Base-by-base conservation (phyloP, 176 grass and related monocot genomes). In the Raddia distichophylla region DNA sequence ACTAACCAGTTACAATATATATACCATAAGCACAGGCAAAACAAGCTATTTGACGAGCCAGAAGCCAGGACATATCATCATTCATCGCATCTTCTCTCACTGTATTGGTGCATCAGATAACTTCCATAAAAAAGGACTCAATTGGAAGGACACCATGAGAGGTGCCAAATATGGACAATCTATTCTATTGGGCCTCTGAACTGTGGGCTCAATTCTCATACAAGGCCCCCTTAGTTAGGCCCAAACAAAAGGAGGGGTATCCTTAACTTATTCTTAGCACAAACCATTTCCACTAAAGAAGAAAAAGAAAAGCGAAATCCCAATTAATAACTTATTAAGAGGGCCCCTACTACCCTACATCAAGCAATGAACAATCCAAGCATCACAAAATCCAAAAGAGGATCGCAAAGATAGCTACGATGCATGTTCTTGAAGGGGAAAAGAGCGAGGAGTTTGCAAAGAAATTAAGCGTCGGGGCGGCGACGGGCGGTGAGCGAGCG, bases 321-420 rank as follows among this genome's bases (percentile, higher is more conserved):
- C 5, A 51, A n/a, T n/a, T n/a, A n/a, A 60, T 82, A 82, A 80
- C 54, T 80, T 84, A 74, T 80, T 84, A 74, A 2, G 4, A 40
- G 37, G 37, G 37, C 2, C 37, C 2, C 37, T 48, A 61, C 5
- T 65, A 43, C 50, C n/a, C 85, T 77, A 49, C 20, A 27, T 5
- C 47, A 71, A 16, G 77, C 43, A 60, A 47, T 37, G 8, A 44
- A 56, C 22, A 74, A 67, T 63, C 42, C 48, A 52, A 13, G 1
- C 22, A 35, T 67, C 16, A 67, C 27, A 60, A 71, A 13, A 68
- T 71, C 17, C 20, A 76, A 69, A 64, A 20, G 77, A 4, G 12
- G 10, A 50, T 9, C 1, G 10, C 10, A 56, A 17, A 51, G 18
- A 32, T 0, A 42, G 46, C 49, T 56, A 19, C 5, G 27, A 27